phyloP scores from a whole-genome alignment of 2,329 filamentous ascomycete genomes.

The Fusarium tanahbumbuense region DNA sequence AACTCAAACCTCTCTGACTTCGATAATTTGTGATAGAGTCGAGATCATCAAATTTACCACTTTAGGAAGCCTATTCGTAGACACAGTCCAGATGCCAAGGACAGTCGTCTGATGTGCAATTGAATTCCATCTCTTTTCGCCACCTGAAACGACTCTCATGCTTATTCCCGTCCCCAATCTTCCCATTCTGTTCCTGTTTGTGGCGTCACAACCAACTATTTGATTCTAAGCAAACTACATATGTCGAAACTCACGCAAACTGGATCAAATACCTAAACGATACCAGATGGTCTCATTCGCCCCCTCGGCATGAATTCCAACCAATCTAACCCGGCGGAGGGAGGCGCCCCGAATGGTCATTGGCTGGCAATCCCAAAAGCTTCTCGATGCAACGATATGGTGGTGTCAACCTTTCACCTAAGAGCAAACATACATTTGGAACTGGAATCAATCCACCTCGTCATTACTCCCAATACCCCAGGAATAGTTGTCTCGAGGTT shows the following conservation, averaged over 20 bases:
- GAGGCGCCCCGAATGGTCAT: background rate
- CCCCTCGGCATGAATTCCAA: background rate
- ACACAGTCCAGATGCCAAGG: background rate
- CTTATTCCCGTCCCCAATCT: background rate
- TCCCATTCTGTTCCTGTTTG: background rate
- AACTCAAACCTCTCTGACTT: background rate
- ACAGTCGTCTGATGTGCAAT: background rate
- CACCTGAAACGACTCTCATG: background rate
- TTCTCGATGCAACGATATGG: background rate
- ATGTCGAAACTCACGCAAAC: background rate
- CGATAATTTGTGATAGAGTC: background rate
- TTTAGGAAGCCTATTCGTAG: background rate
- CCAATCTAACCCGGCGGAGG: background rate
- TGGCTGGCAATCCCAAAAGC: background rate
- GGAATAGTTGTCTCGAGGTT: background rate
- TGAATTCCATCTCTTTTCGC: background rate
- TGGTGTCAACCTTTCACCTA: background rate
- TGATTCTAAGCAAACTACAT: background rate
- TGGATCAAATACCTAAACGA: constrained; percentile 8
- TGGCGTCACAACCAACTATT: background rate
- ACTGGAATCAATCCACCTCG: background rate
- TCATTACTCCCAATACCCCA: background rate
- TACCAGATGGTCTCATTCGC: background rate
- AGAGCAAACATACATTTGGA: background rate
- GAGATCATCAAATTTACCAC: background rate